A percentile compares a stretch with the other conserved stretches of the same genome.
Conservation (phyloP, 164 flowering plant species). For the Amborella trichopoda region DNA sequence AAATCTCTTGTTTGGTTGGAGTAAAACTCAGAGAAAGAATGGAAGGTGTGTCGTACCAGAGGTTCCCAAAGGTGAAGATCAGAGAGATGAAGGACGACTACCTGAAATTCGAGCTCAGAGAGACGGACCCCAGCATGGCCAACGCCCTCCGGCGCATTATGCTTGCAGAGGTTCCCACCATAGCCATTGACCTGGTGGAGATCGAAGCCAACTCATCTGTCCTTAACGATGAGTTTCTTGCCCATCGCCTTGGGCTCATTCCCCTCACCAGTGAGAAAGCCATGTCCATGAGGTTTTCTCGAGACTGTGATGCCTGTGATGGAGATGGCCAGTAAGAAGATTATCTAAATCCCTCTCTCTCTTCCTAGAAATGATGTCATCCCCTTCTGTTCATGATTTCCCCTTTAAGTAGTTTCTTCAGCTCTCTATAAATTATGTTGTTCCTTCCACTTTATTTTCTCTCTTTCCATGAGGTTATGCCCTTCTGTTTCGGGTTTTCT, state of each 20-base stretch:
- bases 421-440: too few species aligned
- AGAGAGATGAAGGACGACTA: slow-evolving; percentile 70
- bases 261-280: slow-evolving; percentile 79
- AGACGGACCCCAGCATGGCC: slow-evolving; percentile 80
- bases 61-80: slow-evolving; percentile 76
- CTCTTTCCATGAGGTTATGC: too few species aligned
- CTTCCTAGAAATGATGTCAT: too few species aligned
- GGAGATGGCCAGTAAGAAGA: slow-evolving; percentile 97
- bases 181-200: slow-evolving; percentile 93
- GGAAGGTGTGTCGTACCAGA: slow-evolving; percentile 61
- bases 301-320: slow-evolving; percentile 92
- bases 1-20: too few species aligned
- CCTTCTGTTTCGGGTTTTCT: too few species aligned
- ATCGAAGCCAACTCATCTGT: slow-evolving; percentile 95
- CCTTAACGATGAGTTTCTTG: slow-evolving; percentile 92
- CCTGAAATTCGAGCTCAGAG: slow-evolving; percentile 83
- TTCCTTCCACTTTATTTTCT: too few species aligned
- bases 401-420: too few species aligned
- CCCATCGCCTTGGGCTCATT: slow-evolving; percentile 93
- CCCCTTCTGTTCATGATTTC: too few species aligned
- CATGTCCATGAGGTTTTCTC: slow-evolving; percentile 85
- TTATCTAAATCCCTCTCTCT: too few species aligned
- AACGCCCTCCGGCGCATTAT: slow-evolving; percentile 95
- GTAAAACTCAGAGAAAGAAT: too few species aligned
- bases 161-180: slow-evolving; percentile 91